Base-by-base conservation (phyloP, 345 rosid genomes). In the Hypericum perforatum region DNA sequence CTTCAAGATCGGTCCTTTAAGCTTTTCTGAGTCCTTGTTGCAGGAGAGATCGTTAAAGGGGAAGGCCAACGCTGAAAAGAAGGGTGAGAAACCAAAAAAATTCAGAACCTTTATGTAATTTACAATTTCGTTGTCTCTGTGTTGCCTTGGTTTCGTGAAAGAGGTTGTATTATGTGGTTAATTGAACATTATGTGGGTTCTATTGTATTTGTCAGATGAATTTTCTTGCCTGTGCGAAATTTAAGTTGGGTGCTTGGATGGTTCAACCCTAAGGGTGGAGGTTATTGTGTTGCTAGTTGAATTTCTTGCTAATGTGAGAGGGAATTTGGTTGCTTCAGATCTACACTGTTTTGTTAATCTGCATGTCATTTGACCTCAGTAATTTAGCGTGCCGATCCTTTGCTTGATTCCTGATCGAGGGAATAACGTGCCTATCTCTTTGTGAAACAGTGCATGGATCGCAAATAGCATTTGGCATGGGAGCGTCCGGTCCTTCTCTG, bases 381-480 rank as follows among this genome's bases (percentile, higher is more conserved):
- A 43, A 36, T 43, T 37, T 22, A 16, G 37, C 41, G 13, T 49
- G 2, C 22, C 12, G 37, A 16, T 13, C 16, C 29, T 38, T 5
- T 60, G 36, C 45, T 37, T 14, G 45, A 52, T 51, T 11, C 58
- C 44, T 57, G 57, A 15, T 39, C 29, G 52, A 10, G 5, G 1
- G 9, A 50, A 50, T 13, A 37, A 48, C 29, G 36, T 54, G n/a
- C 8, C 44, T 12, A 6, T 12, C 52, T 64, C 39, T 15, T 38
- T 45, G 8, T 44, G 41, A 16, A 41, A 42, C 75, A 81, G 84
- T 67, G 63, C 59, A 68, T 43, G 52, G 62, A 8, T 68, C 80
- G 2, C 78, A 72, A 70, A 63, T 78, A 59, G 82, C 82, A 16
- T 78, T 81, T 60, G 88, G 84, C 9, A 38, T 37, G 48, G 88